Percentiles rank a stretch among this genome's conserved stretches.
Conservation (phyloP, 1,284 basidiomycete species). For the Phlebopus sp. region DNA sequence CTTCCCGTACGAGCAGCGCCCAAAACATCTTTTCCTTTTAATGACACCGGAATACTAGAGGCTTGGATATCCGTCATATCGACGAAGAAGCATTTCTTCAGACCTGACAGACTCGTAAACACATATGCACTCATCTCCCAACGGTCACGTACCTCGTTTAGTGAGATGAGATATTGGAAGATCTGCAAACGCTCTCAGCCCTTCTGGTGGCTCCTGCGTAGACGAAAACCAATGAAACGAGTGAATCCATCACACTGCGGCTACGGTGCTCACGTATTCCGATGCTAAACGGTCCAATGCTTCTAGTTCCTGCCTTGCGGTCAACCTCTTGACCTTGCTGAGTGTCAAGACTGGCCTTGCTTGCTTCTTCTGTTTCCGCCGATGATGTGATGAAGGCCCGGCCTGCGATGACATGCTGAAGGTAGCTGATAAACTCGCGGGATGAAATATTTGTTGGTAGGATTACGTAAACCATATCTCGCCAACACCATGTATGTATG, state of each 20-base stretch:
- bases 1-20: constrained; percentile 81
- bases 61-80: constrained; percentile 85
- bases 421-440: background rate
- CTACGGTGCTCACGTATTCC: constrained; percentile 50
- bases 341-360: constrained; percentile 11
- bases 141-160: constrained; percentile 53
- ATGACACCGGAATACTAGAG: constrained; percentile 58
- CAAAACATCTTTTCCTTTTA: constrained; percentile 70
- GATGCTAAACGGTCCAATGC: constrained; percentile 50
- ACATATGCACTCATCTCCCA: background rate
- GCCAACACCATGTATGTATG: no score
- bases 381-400: constrained; percentile 17
- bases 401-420: constrained; percentile 18
- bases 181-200: constrained; percentile 55
- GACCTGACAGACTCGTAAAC: constrained; percentile 42
- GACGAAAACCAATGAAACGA: constrained; percentile 10
- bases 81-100: constrained; percentile 83
- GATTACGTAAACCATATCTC: no score
- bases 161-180: constrained; percentile 70
- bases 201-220: constrained; percentile 45
- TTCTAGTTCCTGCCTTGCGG: constrained; percentile 55
- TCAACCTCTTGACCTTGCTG: constrained; percentile 42
- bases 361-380: constrained; percentile 19
- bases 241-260: background rate
- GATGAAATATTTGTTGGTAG: no score